phyloP scores from a whole-genome alignment of 2,329 filamentous ascomycete genomes.

The Fusarium piperis region DNA sequence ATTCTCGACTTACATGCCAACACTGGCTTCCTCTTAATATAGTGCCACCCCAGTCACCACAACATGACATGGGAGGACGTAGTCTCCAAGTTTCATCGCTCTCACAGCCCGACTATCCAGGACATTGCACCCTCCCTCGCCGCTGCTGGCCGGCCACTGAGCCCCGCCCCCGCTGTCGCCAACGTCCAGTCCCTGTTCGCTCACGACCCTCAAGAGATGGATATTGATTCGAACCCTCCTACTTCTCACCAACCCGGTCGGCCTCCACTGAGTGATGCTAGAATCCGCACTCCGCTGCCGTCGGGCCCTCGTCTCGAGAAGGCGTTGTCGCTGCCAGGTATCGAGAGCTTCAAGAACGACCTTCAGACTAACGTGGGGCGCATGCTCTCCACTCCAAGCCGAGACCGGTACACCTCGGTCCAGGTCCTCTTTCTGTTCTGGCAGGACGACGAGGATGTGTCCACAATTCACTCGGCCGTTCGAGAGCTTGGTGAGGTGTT shows the following conservation, averaged over 20 bases:
- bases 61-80: constrained; percentile 70
- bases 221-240: constrained; percentile 56
- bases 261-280: constrained; percentile 56
- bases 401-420: constrained; percentile 63
- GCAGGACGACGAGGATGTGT: constrained; percentile 62
- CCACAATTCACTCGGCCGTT: constrained; percentile 52
- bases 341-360: constrained; percentile 62
- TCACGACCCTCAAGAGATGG: constrained; percentile 64
- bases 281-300: constrained; percentile 65
- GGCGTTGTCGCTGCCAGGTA: constrained; percentile 58
- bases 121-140: constrained; percentile 57
- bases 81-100: constrained; percentile 62
- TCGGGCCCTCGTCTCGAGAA: constrained; percentile 66
- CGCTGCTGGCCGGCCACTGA: constrained; percentile 56
- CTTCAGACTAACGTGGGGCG: constrained; percentile 61
- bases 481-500: constrained; percentile 62
- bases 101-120: constrained; percentile 61
- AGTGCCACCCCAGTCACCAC: constrained; percentile 70
- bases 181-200: constrained; percentile 52
- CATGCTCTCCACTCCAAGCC: constrained; percentile 60
- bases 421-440: constrained; percentile 65
- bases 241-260: constrained; percentile 50
- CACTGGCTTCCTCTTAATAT: constrained; percentile 23
- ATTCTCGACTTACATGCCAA: constrained; percentile 30
- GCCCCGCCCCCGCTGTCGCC: constrained; percentile 53